Evolutionary conservation across 2,329 filamentous ascomycete genomes (phyloP).

Genomic region (Lasiodiplodia gonubiensis): DNA sequence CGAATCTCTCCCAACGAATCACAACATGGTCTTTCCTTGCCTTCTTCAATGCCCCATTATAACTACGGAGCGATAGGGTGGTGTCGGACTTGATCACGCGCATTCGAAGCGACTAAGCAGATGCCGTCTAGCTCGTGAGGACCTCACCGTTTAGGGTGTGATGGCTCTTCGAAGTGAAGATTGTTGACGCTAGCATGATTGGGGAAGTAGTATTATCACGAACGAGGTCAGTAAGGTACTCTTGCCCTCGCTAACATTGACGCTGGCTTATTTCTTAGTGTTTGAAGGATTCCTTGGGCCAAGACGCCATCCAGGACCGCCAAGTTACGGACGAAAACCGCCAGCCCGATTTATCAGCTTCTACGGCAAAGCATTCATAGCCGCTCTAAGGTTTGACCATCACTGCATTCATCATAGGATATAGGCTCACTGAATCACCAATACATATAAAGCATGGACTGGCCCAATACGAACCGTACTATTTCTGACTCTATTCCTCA

Average conservation of each 20-base stretch:
- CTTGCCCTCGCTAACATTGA: too few relatives aligned
- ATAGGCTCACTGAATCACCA: too few relatives aligned
- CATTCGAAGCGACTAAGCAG: background rate
- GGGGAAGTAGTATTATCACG: background rate
- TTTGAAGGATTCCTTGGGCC: background rate
- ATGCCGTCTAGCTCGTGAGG: background rate
- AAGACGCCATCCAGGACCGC: background rate
- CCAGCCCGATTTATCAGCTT: background rate
- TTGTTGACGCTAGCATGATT: background rate
- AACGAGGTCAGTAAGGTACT: background rate
- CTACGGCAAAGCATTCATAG: background rate
- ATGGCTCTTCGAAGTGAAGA: too few relatives aligned
- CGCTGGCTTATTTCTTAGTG: background rate
- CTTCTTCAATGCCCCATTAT: background rate
- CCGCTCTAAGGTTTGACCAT: background rate
- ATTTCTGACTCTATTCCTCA: too few relatives aligned
- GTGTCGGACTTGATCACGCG: background rate
- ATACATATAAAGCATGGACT: too few relatives aligned
- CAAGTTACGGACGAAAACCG: conserved; percentile 2
- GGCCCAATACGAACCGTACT: too few relatives aligned
- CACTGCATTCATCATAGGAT: background rate
- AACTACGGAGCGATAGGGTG: background rate
- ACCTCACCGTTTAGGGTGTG: too few relatives aligned
- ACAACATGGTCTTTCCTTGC: background rate
- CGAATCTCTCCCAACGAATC: background rate